These are phyloP conservation scores for Pseudocercospora crystallina DNA, from an alignment of 2,329 filamentous ascomycete species.

Conservation along the genomic window DNA sequence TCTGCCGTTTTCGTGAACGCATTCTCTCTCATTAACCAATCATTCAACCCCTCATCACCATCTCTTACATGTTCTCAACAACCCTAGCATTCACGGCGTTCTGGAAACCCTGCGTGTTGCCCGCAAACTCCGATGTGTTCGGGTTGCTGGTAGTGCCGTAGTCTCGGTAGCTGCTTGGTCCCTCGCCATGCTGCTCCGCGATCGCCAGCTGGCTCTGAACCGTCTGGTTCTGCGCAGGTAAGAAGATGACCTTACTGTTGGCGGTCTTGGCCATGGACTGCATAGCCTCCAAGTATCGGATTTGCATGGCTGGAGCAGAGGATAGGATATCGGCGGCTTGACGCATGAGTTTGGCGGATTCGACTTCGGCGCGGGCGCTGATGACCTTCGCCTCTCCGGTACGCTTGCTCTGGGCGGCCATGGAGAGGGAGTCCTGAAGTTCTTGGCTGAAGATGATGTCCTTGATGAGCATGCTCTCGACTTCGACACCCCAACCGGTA, in stretches of 20 bases:
- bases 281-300: conserved; percentile 97
- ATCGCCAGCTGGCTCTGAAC: conserved; percentile 54
- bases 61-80: conserved; percentile 76
- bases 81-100: conserved; percentile 77
- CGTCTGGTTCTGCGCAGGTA: conserved; percentile 58
- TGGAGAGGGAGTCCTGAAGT: conserved; percentile 91
- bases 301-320: conserved; percentile 95
- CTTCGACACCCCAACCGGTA: conserved; percentile 87
- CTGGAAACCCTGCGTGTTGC: conserved; percentile 60
- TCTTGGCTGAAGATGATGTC: conserved; percentile 97
- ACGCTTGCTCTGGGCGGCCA: conserved; percentile 98
- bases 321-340: conserved; percentile 90
- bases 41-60: background rate
- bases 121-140: conserved; percentile 37
- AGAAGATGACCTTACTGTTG: conserved; percentile 83
- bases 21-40: background rate
- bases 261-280: conserved; percentile 96
- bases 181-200: conserved; percentile 56
- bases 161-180: conserved; percentile 50
- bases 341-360: conserved; percentile 87
- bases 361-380: conserved; percentile 92
- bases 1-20: background rate
- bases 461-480: conserved; percentile 99
- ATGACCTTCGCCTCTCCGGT: conserved; percentile 99
- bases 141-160: conserved; percentile 22